These are phyloP conservation scores for Guadua angustifolia DNA, from an alignment of 176 grass and related monocot genomes.

Conservation along the genomic window DNA sequence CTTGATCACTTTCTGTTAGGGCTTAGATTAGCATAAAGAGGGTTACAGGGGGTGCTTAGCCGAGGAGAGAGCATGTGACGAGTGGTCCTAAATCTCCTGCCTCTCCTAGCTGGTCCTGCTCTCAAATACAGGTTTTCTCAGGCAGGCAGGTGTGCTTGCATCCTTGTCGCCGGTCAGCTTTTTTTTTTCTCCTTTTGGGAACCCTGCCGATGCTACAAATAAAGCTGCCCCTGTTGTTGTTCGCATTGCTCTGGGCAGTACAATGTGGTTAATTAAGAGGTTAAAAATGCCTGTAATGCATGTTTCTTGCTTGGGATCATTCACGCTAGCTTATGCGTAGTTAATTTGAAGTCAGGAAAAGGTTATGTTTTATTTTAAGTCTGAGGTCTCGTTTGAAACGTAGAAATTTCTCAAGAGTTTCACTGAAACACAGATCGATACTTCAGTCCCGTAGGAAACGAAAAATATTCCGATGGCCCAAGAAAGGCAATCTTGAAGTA, in stretches of 20 bases:
- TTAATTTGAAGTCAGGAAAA: neutral
- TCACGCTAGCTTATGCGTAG: neutral
- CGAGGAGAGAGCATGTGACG: conserved; percentile 16
- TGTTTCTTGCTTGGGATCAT: neutral
- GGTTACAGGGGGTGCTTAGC: neutral
- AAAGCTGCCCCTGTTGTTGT: conserved; percentile 47
- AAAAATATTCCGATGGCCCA: too few relatives aligned
- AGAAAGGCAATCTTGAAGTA: neutral
- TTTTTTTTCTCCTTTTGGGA: conserved; percentile 20
- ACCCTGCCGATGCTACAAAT: conserved; percentile 27
- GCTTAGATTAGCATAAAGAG: conserved; percentile 17
- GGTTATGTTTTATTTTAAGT: neutral
- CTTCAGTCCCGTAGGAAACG: too few relatives aligned
- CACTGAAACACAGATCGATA: too few relatives aligned
- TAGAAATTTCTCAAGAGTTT: too few relatives aligned
- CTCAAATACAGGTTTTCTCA: conserved; percentile 28
- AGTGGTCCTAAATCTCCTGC: conserved; percentile 7
- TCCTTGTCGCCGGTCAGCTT: conserved; percentile 47
- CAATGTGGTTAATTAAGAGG: neutral
- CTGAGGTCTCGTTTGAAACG: neutral
- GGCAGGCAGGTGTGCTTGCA: conserved; percentile 39
- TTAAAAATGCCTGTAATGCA: neutral
- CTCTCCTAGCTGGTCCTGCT: conserved; percentile 28
- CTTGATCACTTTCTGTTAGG: conserved; percentile 41
- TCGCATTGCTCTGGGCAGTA: neutral